Conservation (phyloP, 345 rosid species). For the Eucalyptus leucophloia region DNA sequence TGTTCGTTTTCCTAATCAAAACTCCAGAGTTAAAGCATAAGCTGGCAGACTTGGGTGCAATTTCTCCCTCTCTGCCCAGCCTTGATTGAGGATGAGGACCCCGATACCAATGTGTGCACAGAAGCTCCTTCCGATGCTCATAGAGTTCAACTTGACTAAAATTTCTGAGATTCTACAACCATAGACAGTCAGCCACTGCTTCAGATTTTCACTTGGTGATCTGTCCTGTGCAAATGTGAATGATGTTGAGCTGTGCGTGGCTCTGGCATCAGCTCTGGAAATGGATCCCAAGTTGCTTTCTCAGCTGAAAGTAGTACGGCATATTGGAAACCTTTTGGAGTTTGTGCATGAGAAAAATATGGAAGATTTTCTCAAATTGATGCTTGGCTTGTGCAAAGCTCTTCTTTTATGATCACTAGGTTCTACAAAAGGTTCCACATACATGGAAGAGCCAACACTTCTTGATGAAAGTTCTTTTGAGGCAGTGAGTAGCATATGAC, state of each 20-base stretch:
- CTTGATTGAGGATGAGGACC: conserved; percentile 82
- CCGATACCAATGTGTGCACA: conserved; percentile 81
- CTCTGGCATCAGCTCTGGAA: too few relatives aligned
- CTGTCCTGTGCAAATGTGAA: too few relatives aligned
- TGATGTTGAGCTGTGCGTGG: too few relatives aligned
- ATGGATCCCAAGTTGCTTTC: too few relatives aligned
- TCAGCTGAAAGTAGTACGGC: too few relatives aligned
- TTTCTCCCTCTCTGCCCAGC: conserved; percentile 82
- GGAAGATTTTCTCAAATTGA: conserved; percentile 92
- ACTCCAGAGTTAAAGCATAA: conserved; percentile 33
- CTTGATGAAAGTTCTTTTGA: conserved; percentile 38
- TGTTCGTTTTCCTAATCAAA: conserved; percentile 63
- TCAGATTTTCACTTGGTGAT: too few relatives aligned
- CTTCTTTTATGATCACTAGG: conserved; percentile 60
- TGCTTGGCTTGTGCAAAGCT: conserved; percentile 46
- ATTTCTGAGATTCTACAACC: too few relatives aligned
- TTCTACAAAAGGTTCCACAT: conserved; percentile 24
- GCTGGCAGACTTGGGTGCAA: conserved; percentile 41
- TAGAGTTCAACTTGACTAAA: too few relatives aligned
- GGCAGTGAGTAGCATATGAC: conserved; percentile 37
- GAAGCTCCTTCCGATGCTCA: conserved; percentile 86
- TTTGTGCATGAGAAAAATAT: conserved; percentile 65
- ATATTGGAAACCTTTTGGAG: conserved; percentile 15
- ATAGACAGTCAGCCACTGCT: too few relatives aligned
- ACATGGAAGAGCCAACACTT: conserved; percentile 49